Conservation (phyloP, 1,139 yeast genomes). For the Taphrina sp. region DNA sequence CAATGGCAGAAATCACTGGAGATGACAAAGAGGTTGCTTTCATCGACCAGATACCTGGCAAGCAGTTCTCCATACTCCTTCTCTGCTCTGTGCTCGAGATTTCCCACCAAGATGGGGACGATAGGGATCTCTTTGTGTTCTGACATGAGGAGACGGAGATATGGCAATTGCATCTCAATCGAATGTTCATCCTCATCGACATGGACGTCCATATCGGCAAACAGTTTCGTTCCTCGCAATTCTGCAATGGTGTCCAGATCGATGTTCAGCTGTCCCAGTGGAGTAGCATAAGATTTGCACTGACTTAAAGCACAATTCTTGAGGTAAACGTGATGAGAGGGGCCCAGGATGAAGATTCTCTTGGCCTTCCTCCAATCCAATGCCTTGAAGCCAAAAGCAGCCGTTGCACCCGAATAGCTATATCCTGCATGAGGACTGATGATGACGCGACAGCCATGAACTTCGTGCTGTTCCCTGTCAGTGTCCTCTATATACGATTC, state of each 20-base stretch:
- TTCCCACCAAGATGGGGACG: constrained; percentile 79
- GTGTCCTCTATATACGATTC: constrained; percentile 47
- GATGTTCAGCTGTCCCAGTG: constrained; percentile 70
- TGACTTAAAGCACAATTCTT: constrained; percentile 57
- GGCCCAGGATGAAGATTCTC: constrained; percentile 80
- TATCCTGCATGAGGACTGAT: constrained; percentile 76
- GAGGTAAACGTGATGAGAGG: constrained; percentile 90
- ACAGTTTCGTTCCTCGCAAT: constrained; percentile 47
- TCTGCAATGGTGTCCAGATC: constrained; percentile 52
- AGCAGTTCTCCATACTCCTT: constrained; percentile 52
- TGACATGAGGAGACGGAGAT: constrained; percentile 53
- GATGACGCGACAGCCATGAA: constrained; percentile 40
- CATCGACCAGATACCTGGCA: constrained; percentile 56
- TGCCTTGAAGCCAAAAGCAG: constrained; percentile 73
- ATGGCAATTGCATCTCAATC: constrained; percentile 92
- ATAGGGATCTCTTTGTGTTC: constrained; percentile 43
- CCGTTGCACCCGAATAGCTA: constrained; percentile 70
- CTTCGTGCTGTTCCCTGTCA: constrained; percentile 37
- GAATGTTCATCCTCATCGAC: constrained; percentile 87
- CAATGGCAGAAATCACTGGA: constrained; percentile 96
- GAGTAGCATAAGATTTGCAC: constrained; percentile 67
- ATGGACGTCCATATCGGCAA: constrained; percentile 57
- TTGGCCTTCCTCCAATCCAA: constrained; percentile 62
- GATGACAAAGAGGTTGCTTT: constrained; percentile 66
- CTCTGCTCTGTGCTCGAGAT: constrained; percentile 53